These are phyloP conservation scores for Pleurotus platypus DNA, from an alignment of 768 basidiomycete species.

Conservation along the genomic window DNA sequence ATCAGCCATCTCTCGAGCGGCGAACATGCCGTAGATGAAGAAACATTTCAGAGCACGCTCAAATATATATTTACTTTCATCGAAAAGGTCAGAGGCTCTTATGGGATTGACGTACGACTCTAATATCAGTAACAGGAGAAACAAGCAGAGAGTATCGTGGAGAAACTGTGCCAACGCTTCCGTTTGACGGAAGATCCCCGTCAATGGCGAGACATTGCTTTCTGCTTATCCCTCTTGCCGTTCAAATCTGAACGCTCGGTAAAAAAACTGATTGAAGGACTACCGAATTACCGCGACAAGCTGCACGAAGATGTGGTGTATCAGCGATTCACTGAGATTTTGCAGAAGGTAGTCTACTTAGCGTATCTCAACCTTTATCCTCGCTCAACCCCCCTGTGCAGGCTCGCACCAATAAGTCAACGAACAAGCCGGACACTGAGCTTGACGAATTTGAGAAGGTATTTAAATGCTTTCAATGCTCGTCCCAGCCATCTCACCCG, in stretches of 20 bases:
- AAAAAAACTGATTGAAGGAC: slow-evolving; percentile 91
- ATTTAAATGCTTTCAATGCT: no score
- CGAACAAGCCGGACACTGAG: slow-evolving; percentile 90
- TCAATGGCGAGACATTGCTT: slow-evolving; percentile 98
- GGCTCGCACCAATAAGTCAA: slow-evolving; percentile 88
- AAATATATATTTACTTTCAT: slow-evolving; percentile 95
- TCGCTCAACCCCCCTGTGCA: slow-evolving; percentile 19
- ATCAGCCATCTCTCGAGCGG: slow-evolving; percentile 94
- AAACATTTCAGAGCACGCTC: slow-evolving; percentile 89
- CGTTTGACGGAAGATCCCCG: slow-evolving; percentile 81
- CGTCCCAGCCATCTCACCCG: background rate
- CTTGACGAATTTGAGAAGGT: slow-evolving; percentile 93
- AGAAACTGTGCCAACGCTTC: slow-evolving; percentile 97
- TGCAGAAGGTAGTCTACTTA: slow-evolving; percentile 63
- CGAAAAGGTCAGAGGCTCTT: slow-evolving; percentile 67
- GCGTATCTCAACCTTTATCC: background rate
- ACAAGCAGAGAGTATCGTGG: slow-evolving; percentile 95
- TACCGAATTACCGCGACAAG: slow-evolving; percentile 95
- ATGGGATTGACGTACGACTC: background rate
- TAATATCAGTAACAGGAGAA: slow-evolving; percentile 65
- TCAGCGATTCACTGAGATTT: slow-evolving; percentile 81
- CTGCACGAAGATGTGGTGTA: slow-evolving; percentile 85
- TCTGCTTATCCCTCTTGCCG: slow-evolving; percentile 88
- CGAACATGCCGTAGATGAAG: slow-evolving; percentile 88
- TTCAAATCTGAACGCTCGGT: slow-evolving; percentile 97